A percentile compares a stretch with the other conserved stretches of the same genome.
phyloP scores from a whole-genome alignment of 2,329 filamentous ascomycete genomes.

The Scedosporium dehoogii region DNA sequence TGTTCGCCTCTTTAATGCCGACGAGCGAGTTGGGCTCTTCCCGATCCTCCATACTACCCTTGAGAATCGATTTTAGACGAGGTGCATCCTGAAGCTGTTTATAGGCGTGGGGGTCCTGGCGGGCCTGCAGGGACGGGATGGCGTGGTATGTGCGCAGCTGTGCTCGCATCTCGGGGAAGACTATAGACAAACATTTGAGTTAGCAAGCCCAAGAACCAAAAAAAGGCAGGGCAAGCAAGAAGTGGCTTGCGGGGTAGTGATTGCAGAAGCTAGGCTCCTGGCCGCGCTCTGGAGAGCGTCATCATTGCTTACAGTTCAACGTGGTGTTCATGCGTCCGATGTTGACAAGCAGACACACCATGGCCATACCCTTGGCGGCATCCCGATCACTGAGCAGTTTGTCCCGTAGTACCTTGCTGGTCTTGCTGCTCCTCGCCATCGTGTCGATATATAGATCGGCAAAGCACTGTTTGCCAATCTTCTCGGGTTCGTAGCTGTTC shows the following conservation, averaged over 20 bases:
- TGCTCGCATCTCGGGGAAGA: conserved; percentile 98
- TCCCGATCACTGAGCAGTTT: conserved; percentile 88
- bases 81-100: conserved; percentile 97
- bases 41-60: conserved; percentile 87
- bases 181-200: conserved; percentile 33
- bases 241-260: not conserved
- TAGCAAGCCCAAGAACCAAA: conserved; percentile 5
- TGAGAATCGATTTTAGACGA: conserved; percentile 90
- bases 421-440: conserved; percentile 98
- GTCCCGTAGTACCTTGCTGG: conserved; percentile 95
- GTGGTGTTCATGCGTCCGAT: conserved; percentile 99
- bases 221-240: not conserved
- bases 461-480: conserved; percentile 61
- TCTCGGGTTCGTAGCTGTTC: conserved; percentile 67
- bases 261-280: not conserved
- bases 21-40: conserved; percentile 74
- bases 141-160: conserved; percentile 96
- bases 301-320: conserved; percentile 65
- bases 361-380: conserved; percentile 95
- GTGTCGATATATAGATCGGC: conserved; percentile 97
- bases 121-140: conserved; percentile 89
- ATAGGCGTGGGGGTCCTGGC: conserved; percentile 91
- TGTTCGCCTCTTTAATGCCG: conserved; percentile 58
- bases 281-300: conserved; percentile 4
- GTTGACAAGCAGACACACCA: conserved; percentile 96